Base-by-base conservation (phyloP, 1,284 basidiomycete genomes). In the Trametes pubescens region DNA sequence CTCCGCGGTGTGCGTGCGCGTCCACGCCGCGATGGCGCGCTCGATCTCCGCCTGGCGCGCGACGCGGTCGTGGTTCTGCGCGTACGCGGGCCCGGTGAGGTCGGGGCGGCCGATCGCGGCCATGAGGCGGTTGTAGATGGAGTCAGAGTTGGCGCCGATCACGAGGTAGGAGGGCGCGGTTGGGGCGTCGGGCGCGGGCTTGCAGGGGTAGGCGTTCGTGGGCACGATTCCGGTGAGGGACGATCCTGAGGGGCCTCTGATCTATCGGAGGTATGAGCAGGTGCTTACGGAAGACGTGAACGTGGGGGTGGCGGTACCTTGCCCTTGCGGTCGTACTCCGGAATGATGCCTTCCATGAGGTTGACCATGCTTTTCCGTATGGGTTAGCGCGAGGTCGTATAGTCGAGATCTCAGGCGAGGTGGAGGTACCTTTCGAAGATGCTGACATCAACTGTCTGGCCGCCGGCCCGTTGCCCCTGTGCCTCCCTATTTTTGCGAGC, bases 221-320 rank as follows among this genome's bases (percentile, higher is more conserved):
- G 89, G 88, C 11, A 90, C 88, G 55, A 91, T 89, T 16, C 89
- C 88, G 0, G 89, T 90, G 34, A 91, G 81, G 4, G 88, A 89
- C 24, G 89, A 89, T 37, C 89, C 89, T 11, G 89, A 90, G 2
- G 89, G 89, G 14, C 88, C 86, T 46, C 89, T 86, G 65, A 86
- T 82, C 85, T 88, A 24, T 8, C n/a, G 47, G 24, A 46, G 8
- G 14, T 18, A 46, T 21, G 29, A 38, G 26, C 24, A 4, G n/a
- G 43, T 14, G 34, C n/a, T 14, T 32, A 26, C 24, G 43, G 24
- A 8, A 2, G 13, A 24, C 18, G 6, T 2, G 29, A 18, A 11
- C 11, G 11, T 18, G 24, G 47, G 29, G 21, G 34, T 21, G 32
- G 5, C 44, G 53, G 40, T 68, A 85, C 86, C 76, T 87, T 88